phyloP scores from a whole-genome alignment of 345 rosid genomes.

The Gossypium stocksii region DNA sequence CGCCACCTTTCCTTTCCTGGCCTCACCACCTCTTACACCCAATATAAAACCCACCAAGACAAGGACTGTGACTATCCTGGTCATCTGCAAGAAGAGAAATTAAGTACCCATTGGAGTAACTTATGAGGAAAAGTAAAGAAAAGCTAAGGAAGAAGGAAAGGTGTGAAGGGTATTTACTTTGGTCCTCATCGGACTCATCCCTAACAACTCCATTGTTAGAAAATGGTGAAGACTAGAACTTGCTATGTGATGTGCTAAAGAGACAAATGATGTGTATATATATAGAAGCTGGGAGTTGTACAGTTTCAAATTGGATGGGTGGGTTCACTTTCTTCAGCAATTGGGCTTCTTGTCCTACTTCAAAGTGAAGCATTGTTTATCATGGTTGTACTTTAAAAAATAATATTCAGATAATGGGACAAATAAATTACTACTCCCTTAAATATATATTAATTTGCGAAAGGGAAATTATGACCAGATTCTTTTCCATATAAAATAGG shows the following conservation, averaged over 20 bases:
- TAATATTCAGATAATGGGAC: background rate
- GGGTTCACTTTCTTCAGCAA: slow-evolving; percentile 1
- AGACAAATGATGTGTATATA: slow-evolving; percentile 13
- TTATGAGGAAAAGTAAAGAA: background rate
- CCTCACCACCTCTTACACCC: slow-evolving; percentile 37
- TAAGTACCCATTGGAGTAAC: background rate
- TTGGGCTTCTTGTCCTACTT: slow-evolving; percentile 14
- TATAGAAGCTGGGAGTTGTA: background rate
- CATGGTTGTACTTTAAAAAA: background rate
- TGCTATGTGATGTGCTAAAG: slow-evolving; percentile 10
- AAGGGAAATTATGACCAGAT: background rate
- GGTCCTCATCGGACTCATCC: slow-evolving; percentile 8
- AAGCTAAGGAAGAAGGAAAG: background rate
- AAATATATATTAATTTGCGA: background rate
- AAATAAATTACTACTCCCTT: background rate
- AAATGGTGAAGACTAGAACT: background rate
- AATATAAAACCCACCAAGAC: slow-evolving; percentile 20
- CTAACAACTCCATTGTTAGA: slow-evolving; percentile 22
- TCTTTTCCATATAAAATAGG: background rate
- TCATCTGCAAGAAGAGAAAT: slow-evolving; percentile 26
- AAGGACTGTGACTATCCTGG: slow-evolving; percentile 11
- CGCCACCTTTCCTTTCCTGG: slow-evolving; percentile 27
- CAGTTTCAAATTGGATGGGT: background rate
- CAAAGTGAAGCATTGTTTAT: slow-evolving; percentile 23
- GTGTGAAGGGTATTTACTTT: slow-evolving; percentile 20